Conservation (phyloP, 1,139 yeast species). For the Geotrichum histeridarum region DNA sequence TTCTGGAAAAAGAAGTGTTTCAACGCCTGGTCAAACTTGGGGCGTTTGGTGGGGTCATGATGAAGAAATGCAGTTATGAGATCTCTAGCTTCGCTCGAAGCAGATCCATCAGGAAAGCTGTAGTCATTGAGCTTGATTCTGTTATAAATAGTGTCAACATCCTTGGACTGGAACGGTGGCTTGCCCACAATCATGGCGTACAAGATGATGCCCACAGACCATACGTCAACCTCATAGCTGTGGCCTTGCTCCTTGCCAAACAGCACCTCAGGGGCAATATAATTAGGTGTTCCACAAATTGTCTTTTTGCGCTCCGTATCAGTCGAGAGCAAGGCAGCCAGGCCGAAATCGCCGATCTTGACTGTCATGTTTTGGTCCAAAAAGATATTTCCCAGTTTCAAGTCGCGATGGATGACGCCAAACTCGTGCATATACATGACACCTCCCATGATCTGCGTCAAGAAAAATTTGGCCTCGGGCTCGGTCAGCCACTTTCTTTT, state of each 20-base stretch:
- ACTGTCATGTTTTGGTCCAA: conserved; percentile 88
- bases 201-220: conserved; percentile 97
- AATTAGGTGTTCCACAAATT: conserved; percentile 96
- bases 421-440: conserved; percentile 86
- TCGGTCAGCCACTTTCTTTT: conserved; percentile 78
- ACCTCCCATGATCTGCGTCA: conserved; percentile 93
- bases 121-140: conserved; percentile 81
- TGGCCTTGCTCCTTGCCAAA: conserved; percentile 87
- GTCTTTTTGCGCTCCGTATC: conserved; percentile 76
- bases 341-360: conserved; percentile 94
- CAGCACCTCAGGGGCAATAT: conserved; percentile 94
- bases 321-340: conserved; percentile 79
- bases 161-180: conserved; percentile 96
- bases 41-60: conserved; percentile 75
- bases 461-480: conserved; percentile 84
- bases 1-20: conserved; percentile 72
- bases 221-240: conserved; percentile 87
- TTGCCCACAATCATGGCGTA: conserved; percentile 86
- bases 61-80: conserved; percentile 69
- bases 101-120: conserved; percentile 69
- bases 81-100: conserved; percentile 65
- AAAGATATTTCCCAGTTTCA: conserved; percentile 90
- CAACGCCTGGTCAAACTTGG: conserved; percentile 71
- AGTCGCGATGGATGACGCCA: conserved; percentile 92
- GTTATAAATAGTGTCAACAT: conserved; percentile 87